Conservation (phyloP, 2,329 filamentous ascomycete genomes). For the Phaeosphaeria sp. region DNA sequence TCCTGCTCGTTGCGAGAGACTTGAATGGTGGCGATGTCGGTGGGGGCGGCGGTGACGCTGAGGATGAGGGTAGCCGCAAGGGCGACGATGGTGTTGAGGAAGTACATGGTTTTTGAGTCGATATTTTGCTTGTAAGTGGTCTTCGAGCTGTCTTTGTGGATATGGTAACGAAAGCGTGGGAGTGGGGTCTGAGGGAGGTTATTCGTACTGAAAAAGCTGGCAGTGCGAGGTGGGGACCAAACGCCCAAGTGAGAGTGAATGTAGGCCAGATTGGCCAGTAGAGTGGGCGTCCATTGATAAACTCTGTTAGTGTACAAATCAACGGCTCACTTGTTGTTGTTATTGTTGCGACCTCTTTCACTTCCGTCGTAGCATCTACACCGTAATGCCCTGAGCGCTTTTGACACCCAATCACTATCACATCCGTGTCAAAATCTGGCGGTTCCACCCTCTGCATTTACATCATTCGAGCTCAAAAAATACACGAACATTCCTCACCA, state of each 20-base stretch:
- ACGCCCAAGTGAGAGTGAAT: background rate
- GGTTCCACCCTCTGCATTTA: background rate
- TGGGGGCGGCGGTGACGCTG: constrained; percentile 1
- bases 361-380: constrained; percentile 2
- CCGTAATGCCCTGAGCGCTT: background rate
- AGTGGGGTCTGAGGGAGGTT: background rate
- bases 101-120: background rate
- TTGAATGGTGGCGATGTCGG: background rate
- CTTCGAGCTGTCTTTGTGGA: too few relatives aligned
- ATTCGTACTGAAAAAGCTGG: background rate
- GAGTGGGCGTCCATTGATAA: too few relatives aligned
- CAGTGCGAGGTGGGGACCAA: background rate
- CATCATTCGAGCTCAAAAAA: background rate
- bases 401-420: background rate
- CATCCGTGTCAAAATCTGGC: background rate
- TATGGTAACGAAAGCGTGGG: too few relatives aligned
- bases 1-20: background rate
- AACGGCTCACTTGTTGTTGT: too few relatives aligned
- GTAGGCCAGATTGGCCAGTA: background rate
- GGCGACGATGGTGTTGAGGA: background rate
- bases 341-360: background rate
- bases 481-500: background rate
- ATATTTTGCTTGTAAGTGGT: background rate
- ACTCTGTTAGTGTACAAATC: too few relatives aligned
- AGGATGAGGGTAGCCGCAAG: background rate